Conservation (phyloP, 768 basidiomycete species). For the Candolleomyces aberdarensis region DNA sequence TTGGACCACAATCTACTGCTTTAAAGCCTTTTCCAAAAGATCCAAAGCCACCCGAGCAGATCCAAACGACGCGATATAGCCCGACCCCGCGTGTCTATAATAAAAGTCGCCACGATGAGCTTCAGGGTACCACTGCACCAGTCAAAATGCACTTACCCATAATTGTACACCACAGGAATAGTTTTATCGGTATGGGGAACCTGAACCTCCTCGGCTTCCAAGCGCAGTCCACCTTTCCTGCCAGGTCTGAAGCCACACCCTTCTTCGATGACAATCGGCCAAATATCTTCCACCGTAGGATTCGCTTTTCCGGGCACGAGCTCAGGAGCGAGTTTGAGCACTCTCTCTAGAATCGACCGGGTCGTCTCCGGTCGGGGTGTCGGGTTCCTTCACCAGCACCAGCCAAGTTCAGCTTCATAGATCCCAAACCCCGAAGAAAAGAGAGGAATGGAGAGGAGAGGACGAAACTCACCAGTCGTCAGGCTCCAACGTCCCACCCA, state of each 20-base stretch:
- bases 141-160: constrained; percentile 25
- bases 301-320: constrained; percentile 37
- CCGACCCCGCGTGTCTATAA: constrained; percentile 19
- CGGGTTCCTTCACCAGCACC: constrained; percentile 49
- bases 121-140: not conserved
- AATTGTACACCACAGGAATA: constrained; percentile 28
- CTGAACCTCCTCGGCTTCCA: constrained; percentile 33
- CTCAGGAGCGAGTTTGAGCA: constrained; percentile 51
- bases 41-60: constrained; percentile 16
- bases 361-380: constrained; percentile 61
- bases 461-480: constrained; percentile 48
- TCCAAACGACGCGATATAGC: constrained; percentile 21
- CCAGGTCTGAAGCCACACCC: constrained; percentile 54
- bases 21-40: constrained; percentile 16
- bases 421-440: too few relatives aligned
- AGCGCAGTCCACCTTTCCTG: constrained; percentile 57
- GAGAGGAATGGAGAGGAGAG: too few relatives aligned
- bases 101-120: not conserved
- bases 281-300: constrained; percentile 48
- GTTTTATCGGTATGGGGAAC: constrained; percentile 8
- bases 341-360: constrained; percentile 51
- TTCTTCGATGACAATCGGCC: constrained; percentile 47
- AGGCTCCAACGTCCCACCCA: constrained; percentile 56
- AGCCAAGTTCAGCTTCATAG: too few relatives aligned
- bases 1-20: not conserved